Evolutionary conservation across 1,139 yeast species (phyloP).

Genomic region (Yamadazyma triangularis): DNA sequence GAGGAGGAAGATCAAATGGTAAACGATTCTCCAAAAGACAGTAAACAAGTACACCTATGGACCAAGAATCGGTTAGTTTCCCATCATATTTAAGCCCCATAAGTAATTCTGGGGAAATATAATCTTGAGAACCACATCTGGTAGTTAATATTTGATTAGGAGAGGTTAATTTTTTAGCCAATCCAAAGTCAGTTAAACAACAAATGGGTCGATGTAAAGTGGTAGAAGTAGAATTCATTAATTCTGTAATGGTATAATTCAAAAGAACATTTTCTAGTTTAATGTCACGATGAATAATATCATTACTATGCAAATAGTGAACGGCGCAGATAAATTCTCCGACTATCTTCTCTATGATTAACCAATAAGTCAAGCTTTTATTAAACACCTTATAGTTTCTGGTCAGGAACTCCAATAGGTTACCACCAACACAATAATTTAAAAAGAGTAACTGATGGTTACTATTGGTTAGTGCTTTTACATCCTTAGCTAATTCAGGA

Average conservation of each 20-base stretch:
- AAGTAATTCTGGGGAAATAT: conserved; percentile 87
- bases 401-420: conserved; percentile 58
- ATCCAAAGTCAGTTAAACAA: conserved; percentile 83
- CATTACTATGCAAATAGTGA: conserved; percentile 61
- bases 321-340: conserved; percentile 69
- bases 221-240: conserved; percentile 5
- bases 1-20: conserved; percentile 74
- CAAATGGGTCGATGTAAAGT: conserved; percentile 35
- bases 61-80: conserved; percentile 87
- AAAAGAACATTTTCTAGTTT: conserved; percentile 78
- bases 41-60: conserved; percentile 85
- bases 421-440: conserved; percentile 83
- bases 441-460: conserved; percentile 54
- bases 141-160: conserved; percentile 65
- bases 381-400: conserved; percentile 9
- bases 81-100: conserved; percentile 93
- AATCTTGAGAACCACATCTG: conserved; percentile 93
- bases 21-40: conserved; percentile 77
- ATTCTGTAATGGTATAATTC: conserved; percentile 21
- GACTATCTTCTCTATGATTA: conserved; percentile 55
- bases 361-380: conserved; percentile 33
- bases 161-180: conserved; percentile 63
- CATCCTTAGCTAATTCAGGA: conserved; percentile 14
- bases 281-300: conserved; percentile 81
- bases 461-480: conserved; percentile 8